Percentiles rank a stretch among this genome's conserved stretches.
These are phyloP conservation scores for Ottelia alismoides DNA, from an alignment of 106 monocot genomes.

Conservation along the genomic window DNA sequence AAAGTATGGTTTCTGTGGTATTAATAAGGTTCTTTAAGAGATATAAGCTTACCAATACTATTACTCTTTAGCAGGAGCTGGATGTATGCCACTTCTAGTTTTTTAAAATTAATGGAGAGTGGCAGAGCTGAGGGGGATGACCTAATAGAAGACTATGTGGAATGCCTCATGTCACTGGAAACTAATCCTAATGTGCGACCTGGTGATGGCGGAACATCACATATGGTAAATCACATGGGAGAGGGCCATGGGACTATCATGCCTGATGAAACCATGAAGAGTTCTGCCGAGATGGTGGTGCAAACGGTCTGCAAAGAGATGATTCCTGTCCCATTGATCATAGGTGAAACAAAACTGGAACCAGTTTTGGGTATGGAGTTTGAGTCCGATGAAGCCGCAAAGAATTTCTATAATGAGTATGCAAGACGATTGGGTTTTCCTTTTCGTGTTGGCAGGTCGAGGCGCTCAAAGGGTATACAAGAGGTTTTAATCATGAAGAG, in stretches of 20 bases:
- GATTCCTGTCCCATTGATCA: background rate
- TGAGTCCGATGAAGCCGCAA: conserved; percentile 88
- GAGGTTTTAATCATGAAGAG: conserved; percentile 94
- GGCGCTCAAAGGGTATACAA: conserved; percentile 80
- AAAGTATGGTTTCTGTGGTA: too few species aligned
- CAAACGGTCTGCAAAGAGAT: conserved; percentile 20
- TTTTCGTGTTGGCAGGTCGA: conserved; percentile 81
- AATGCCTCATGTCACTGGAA: conserved; percentile 86
- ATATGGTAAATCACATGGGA: conserved; percentile 9
- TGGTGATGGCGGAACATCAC: conserved; percentile 14
- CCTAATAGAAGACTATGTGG: conserved; percentile 77
- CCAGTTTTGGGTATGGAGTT: conserved; percentile 77
- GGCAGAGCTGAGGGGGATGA: conserved; percentile 53
- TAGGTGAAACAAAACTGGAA: conserved; percentile 36
- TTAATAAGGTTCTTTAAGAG: too few species aligned
- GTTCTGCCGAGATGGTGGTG: conserved; percentile 14
- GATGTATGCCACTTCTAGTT: conserved; percentile 13
- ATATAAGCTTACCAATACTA: too few species aligned
- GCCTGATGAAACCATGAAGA: conserved; percentile 6
- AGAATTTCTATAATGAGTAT: conserved; percentile 92
- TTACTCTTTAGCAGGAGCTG: too few species aligned
- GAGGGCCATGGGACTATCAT: conserved; percentile 20
- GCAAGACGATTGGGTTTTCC: conserved; percentile 84
- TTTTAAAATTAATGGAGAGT: conserved; percentile 45
- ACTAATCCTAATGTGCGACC: conserved; percentile 31